Evolutionary conservation across 2,329 filamentous ascomycete species (phyloP), one percentile per base, ranked within the genome.

Genomic region (Tolypocladium album): DNA sequence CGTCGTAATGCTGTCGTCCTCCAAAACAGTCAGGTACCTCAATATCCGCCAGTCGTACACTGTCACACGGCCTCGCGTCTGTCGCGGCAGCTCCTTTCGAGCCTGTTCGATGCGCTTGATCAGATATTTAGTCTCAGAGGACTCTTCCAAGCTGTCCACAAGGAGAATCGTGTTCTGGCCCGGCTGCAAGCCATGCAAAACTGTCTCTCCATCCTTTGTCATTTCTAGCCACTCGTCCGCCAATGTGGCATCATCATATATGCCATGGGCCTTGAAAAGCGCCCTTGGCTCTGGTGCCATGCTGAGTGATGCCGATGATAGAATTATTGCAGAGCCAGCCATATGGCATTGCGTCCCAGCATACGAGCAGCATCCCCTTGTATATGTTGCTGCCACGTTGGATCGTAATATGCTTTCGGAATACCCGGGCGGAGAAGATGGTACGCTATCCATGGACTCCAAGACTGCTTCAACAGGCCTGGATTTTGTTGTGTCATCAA

Each of bases 21-120:
- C 79, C 52, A 71, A 60, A 40, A 73, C 73, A 2, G 69, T 70
- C 12, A 82, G 65, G 24, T 75, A 71, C 39, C 73, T 70, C 55
- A 82, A 61, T 6, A 80, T 66, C 5, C 76, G 71, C 78, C 79
- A 82, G 63, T 82, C 78, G 58, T 78, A 79, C 1, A 80, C 71
- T 7, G 71, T 69, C 2, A 79, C 72, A 70, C 72, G 76, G 12
- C 72, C 71, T 7, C 72, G 67, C 36, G 64, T 63, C 5, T 70
- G 70, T 2, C 67, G 64, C 3, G 66, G 66, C 12, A 64, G 65
- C 27, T 59, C 63, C 15, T 72, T 55, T 13, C 71, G 69, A 12
- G 67, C 62, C 8, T 64, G 59, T 42, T 76, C 67, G 9, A 79
- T 69, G 4, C 62, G 64, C 24, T 61, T 60, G 4, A 78, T 61